Conservation (phyloP, 495 filamentous ascomycete genomes). For the Aspergillus wentii region DNA sequence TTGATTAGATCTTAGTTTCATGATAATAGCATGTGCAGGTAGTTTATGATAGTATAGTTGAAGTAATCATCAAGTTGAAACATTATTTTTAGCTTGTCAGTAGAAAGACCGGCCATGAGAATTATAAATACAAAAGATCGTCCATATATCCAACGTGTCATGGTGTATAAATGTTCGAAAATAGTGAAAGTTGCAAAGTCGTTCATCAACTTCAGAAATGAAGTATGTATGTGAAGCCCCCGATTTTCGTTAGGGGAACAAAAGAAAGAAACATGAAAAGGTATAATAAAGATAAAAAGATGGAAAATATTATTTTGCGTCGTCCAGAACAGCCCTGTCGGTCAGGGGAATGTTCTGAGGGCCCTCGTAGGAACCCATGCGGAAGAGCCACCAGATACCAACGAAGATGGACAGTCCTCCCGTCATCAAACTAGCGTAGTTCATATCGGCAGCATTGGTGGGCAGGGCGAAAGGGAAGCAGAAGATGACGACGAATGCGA, state of each 20-base stretch:
- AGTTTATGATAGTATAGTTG: too few species aligned
- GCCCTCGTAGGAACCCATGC: slow-evolving; percentile 29
- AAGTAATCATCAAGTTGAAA: too few species aligned
- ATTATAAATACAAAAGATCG: not conserved
- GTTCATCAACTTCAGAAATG: not conserved
- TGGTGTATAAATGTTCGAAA: too few species aligned
- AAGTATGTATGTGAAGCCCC: too few species aligned
- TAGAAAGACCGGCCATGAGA: not conserved
- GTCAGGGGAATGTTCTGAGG: slow-evolving; percentile 33
- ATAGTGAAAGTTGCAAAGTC: too few species aligned
- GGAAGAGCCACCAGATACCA: slow-evolving; percentile 35
- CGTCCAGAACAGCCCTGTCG: slow-evolving; percentile 21
- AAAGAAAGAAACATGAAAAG: not conserved
- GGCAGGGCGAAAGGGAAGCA: slow-evolving; percentile 68
- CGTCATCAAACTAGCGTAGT: slow-evolving; percentile 65
- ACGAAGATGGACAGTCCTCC: slow-evolving; percentile 51
- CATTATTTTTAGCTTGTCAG: too few species aligned
- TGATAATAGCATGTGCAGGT: too few species aligned
- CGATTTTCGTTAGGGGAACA: not conserved
- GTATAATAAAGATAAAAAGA: not conserved
- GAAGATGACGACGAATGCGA: slow-evolving; percentile 69
- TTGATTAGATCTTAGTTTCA: too few species aligned
- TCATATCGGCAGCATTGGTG: slow-evolving; percentile 55
- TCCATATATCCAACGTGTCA: too few species aligned
- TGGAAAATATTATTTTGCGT: slow-evolving; percentile 6